Evolutionary conservation across 2,329 filamentous ascomycete species (phyloP), one percentile per base, ranked within the genome.

Genomic region (Colletotrichum aenigma): DNA sequence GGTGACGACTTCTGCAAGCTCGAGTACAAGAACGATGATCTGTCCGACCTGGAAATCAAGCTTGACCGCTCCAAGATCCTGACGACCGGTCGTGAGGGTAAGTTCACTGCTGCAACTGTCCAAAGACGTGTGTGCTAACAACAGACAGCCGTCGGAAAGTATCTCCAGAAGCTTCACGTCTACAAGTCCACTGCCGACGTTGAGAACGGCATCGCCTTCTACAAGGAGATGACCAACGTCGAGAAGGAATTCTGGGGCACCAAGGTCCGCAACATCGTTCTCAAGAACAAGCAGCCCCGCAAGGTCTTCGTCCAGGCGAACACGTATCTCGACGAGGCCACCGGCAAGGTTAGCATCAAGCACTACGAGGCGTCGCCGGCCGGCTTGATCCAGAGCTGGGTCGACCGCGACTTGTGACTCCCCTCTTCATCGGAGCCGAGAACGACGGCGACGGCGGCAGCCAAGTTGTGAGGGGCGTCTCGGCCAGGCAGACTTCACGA

Each of bases 291-390:
- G 87, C 94, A 94, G 85, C 94, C 94, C n/a, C 88, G 94, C 75
- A 96, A 96, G 88, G 93, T 98, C 60, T 98, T 98, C 86, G 95
- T 98, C 70, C 96, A 98, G 87, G 95, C 95, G 75, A 98, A 98
- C 84, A 98, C 96, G 1, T 90, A 93, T 72, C 82, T 97, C 55
- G 91, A 94, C 77, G 89, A 91, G 83, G 86, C 89, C 15, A 91
- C 90, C 1, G 95, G 94, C 73, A 91, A 93, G 83, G 94, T 97
- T 34, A 89, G 88, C 16, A 85, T 98, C 84, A 94, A 93, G 86
- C 95, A 98, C 86, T 98, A 98, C 85, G 95, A 97, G 79, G 90
- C 96, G 1, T 94, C 92, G 7, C 87, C 93, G 8, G 91, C 94
- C 83, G 96, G 96, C 7, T 93, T 98, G 88, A 93, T 98, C 77